Evolutionary conservation across 2,329 filamentous ascomycete species (phyloP), one percentile per base, ranked within the genome.

Genomic region (Taxawa tesnikishii): DNA sequence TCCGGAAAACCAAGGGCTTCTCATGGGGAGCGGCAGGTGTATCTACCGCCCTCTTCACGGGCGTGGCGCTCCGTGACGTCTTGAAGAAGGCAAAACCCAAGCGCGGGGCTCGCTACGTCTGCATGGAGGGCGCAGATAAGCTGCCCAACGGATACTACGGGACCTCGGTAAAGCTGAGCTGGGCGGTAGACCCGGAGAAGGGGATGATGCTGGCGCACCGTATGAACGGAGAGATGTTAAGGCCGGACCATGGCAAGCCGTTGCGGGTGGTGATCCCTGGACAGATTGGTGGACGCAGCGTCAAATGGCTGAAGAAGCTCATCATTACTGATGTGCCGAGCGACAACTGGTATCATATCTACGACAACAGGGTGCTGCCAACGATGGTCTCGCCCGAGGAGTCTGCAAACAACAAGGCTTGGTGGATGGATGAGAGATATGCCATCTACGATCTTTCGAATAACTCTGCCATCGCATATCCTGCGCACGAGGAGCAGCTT

Each of bases 271-370:
- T 94, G 6, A 81, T 94, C 4, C 87, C 87, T 0, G 87, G 87
- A 0, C 84, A 93, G 54, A 94, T 94, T 39, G 87, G 87, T 19
- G 87, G 85, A 1, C 70, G 87, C 40, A 93, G 83, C 52, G 85
- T 94, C 18, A 94, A 94, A 56, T 94, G 87, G 87, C 53, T 94
- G 37, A 88, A 79, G 60, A 77, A 68, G 42, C 69, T 94, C 38
- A 79, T 85, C 26, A 55, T 94, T 31, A 88, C 84, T 0, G 70
- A 76, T 7, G 63, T 68, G 15, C 84, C 85, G 1, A 93, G 84
- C 49, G 79, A 88, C 40, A 94, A 92, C 49, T 93, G 84, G 83
- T 94, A 94, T 47, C 87, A 94, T 54, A 84, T 92, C 40, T 87
- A 90, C 55, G 87, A 94, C 53, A 94, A 94, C 51, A 67, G 84